phyloP scores from a whole-genome alignment of 139 green algal species.

The Chlorella sp. region DNA sequence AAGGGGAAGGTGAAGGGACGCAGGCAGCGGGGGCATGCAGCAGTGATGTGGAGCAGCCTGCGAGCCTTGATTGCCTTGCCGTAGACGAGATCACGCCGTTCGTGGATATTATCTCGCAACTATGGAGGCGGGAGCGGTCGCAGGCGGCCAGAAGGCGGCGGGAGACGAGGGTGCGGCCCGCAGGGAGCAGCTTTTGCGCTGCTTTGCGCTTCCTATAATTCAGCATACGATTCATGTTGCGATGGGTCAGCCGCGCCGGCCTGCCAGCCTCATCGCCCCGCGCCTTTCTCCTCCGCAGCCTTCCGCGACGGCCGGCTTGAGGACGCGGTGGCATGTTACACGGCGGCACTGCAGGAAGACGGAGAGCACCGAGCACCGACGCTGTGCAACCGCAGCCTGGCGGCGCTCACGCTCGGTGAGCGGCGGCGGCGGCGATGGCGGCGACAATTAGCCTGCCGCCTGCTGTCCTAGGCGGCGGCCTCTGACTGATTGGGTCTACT shows the following conservation, averaged over 20 bases:
- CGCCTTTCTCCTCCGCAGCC: constrained; percentile 14
- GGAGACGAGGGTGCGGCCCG: constrained; percentile 10
- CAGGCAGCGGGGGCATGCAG: no score
- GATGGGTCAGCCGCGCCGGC: no score
- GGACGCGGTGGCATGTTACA: constrained; percentile 8
- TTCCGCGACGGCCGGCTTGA: constrained; percentile 9
- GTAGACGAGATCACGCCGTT: no score
- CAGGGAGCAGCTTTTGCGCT: not conserved
- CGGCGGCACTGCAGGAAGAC: not conserved
- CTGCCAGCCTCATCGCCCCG: not conserved
- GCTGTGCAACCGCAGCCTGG: constrained; percentile 39
- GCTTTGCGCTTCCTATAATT: not conserved
- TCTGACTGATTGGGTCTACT: no score
- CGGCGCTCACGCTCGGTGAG: constrained; percentile 38
- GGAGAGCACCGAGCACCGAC: not conserved
- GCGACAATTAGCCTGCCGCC: not conserved
- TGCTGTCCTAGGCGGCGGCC: no score
- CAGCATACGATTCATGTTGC: no score
- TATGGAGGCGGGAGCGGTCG: no score
- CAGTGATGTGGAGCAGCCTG: no score
- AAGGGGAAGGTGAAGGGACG: no score
- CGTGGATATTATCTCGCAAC: no score
- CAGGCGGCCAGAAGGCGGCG: constrained; percentile 3
- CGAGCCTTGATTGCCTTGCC: no score
- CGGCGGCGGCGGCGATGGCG: not conserved